Evolutionary conservation across 495 filamentous ascomycete genomes (phyloP).

Genomic region (Hypomontagnella monticulosa): DNA sequence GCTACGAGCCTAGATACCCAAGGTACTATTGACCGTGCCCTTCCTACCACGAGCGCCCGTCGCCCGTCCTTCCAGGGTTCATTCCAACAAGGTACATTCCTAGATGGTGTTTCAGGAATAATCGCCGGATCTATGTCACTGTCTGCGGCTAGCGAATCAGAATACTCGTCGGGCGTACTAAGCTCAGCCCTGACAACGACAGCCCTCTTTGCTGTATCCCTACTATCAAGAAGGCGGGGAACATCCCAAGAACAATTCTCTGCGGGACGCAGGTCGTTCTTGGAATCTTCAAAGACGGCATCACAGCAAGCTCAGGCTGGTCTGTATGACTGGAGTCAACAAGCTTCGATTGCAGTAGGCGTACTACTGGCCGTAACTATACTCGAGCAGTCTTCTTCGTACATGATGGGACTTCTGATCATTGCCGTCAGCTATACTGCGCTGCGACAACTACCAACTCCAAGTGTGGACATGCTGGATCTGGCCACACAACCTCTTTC

Average conservation of each 20-base stretch:
- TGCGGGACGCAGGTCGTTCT: too few relatives aligned
- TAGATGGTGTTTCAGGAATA: not conserved
- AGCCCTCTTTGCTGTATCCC: not conserved
- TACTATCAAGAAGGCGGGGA: not conserved
- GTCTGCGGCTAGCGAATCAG: not conserved
- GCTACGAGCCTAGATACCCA: not conserved
- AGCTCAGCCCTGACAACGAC: not conserved
- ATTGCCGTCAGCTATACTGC: not conserved
- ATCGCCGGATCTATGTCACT: not conserved
- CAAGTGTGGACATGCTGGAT: conserved; percentile 6
- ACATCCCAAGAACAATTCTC: not conserved
- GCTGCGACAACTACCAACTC: not conserved
- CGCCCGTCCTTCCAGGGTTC: not conserved
- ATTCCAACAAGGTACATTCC: not conserved
- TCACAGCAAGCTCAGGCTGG: not conserved
- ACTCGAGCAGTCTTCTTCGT: not conserved
- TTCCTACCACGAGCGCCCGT: not conserved
- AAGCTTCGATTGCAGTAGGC: not conserved
- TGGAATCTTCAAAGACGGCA: too few relatives aligned
- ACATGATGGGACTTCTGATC: not conserved
- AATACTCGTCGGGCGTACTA: not conserved
- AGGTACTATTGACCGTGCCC: not conserved
- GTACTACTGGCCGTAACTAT: conserved; percentile 11
- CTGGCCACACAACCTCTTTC: conserved; percentile 19
- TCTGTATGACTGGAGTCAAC: not conserved